These are phyloP conservation scores for Boeremia exigua DNA, from an alignment of 2,329 filamentous ascomycete genomes.

Conservation along the genomic window DNA sequence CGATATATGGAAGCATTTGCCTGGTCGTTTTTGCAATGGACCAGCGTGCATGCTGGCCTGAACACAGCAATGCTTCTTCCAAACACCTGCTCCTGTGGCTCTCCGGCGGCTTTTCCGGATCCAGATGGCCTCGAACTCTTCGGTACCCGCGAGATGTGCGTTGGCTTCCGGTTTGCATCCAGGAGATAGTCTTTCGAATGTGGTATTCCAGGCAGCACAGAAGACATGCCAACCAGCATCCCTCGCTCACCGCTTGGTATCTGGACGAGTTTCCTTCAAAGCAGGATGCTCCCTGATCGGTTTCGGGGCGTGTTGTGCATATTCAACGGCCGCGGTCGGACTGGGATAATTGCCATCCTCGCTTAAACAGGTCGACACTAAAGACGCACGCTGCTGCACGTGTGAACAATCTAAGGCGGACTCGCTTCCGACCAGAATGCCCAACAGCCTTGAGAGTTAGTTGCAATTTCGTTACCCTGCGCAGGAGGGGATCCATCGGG, in stretches of 20 bases:
- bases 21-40: too few relatives aligned
- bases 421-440: slow-evolving; percentile 30
- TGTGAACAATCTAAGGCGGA: slow-evolving; percentile 28
- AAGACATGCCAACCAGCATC: background rate
- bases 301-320: slow-evolving; percentile 3
- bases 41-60: too few relatives aligned
- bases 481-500: background rate
- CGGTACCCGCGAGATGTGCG: too few relatives aligned
- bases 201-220: too few relatives aligned
- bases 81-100: too few relatives aligned
- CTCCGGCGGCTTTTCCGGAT: too few relatives aligned
- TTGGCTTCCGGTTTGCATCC: too few relatives aligned
- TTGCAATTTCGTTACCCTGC: background rate
- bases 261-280: background rate
- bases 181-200: too few relatives aligned
- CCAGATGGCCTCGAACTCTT: too few relatives aligned
- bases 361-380: slow-evolving; percentile 35
- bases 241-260: background rate
- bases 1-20: too few relatives aligned
- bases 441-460: slow-evolving; percentile 17
- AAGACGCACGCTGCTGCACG: slow-evolving; percentile 37
- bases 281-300: background rate
- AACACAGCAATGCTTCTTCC: too few relatives aligned
- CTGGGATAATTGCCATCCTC: slow-evolving; percentile 28
- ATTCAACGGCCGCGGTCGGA: slow-evolving; percentile 25